These are phyloP conservation scores for Carex myosuroides DNA, from an alignment of 176 grass and related monocot species.

Conservation along the genomic window DNA sequence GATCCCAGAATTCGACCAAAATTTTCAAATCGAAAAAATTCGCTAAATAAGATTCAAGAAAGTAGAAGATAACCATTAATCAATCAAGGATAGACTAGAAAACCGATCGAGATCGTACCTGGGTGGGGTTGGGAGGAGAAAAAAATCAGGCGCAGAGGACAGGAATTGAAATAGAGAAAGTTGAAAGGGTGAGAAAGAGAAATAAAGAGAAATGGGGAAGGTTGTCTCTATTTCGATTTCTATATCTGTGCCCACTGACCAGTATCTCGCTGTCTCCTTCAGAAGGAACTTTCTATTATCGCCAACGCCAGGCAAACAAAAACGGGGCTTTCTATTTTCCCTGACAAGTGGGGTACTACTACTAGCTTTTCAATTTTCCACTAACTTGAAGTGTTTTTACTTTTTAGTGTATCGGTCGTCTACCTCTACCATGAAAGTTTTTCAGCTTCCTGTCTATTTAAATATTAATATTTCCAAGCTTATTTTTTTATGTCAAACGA, in stretches of 20 bases:
- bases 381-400: too few species aligned
- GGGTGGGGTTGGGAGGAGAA: neutral
- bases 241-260: neutral
- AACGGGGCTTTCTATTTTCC: neutral
- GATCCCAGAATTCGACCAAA: neutral
- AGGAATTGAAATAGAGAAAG: neutral
- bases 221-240: neutral
- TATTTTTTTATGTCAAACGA: too few species aligned
- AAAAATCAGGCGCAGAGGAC: neutral
- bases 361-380: too few species aligned
- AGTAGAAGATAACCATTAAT: neutral
- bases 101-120: constrained; percentile 14
- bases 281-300: neutral
- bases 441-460: too few species aligned
- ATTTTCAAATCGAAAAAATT: neutral
- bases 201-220: neutral
- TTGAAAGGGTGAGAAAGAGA: neutral
- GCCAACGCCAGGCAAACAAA: neutral
- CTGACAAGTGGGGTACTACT: neutral
- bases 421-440: too few species aligned
- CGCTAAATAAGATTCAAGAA: neutral
- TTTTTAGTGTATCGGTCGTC: too few species aligned
- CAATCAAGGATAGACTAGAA: neutral
- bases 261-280: neutral
- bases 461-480: too few species aligned